phyloP scores from a whole-genome alignment of 345 rosid species.

The Bruguiera gymnorhiza region DNA sequence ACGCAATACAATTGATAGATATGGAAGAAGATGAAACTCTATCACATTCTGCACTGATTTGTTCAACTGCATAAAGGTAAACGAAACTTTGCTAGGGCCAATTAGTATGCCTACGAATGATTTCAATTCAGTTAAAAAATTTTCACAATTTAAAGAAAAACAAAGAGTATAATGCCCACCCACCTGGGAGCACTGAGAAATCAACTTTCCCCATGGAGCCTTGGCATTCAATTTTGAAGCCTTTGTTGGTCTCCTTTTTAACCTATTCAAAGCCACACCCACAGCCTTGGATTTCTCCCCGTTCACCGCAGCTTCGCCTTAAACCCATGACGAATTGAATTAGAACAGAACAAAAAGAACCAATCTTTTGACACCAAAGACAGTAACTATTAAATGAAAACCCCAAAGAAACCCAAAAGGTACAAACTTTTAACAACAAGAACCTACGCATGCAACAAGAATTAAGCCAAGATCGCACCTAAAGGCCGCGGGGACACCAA shows the following conservation, averaged over 20 bases:
- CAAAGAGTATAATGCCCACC: constrained; percentile 7
- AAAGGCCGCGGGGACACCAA: constrained; percentile 44
- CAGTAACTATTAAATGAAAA: too few species aligned
- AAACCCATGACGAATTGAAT: constrained; percentile 22
- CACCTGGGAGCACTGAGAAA: constrained; percentile 85
- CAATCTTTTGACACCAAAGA: not conserved
- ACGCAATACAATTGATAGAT: too few species aligned
- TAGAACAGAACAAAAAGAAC: constrained; percentile 8
- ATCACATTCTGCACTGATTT: too few species aligned
- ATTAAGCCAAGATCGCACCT: constrained; percentile 40
- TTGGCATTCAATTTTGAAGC: constrained; percentile 36
- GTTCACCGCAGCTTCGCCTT: constrained; percentile 41
- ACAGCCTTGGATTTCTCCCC: constrained; percentile 42
- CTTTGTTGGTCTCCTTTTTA: constrained; percentile 40
- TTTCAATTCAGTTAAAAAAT: not conserved
- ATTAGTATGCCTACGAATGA: not conserved
- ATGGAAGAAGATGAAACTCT: too few species aligned
- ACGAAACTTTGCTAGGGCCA: too few species aligned
- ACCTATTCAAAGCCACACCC: constrained; percentile 24
- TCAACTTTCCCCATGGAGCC: constrained; percentile 87
- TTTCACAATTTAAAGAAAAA: not conserved
- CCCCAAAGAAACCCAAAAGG: not conserved
- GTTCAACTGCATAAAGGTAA: too few species aligned
- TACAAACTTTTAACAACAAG: not conserved
- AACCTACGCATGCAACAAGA: constrained; percentile 29